Base-by-base conservation (phyloP, 2,329 filamentous ascomycete genomes). In the Aspergillus luchuensis region DNA sequence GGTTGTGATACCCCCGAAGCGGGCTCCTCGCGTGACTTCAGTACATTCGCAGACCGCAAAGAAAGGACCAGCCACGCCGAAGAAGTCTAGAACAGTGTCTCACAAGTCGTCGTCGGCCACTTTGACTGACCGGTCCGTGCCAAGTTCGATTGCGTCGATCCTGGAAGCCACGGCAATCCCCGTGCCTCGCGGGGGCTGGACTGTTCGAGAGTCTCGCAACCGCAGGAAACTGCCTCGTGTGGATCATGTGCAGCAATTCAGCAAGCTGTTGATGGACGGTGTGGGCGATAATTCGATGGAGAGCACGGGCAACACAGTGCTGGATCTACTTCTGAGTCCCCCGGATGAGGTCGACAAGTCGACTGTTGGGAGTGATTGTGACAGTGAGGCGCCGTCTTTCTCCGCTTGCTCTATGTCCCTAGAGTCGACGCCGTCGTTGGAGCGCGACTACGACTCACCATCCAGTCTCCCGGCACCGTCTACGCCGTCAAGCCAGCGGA, bases 151-250 rank as follows among this genome's bases (percentile, higher is more conserved):
- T 54, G 84, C 84, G 25, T 84, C 84, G 8, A 74, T 88, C 58
- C 74, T 88, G 36, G 83, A 85, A 58, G 81, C 85, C 49, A 88
- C 86, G 2, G 76, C 83, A 2, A 88, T 88, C 52, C 85, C 85
- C 3, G 80, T 81, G 19, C 82, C 82, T 60, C 74, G 74, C 47
- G 74, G 74, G 49, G 76, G 74, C 3, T 72, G 74, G 62, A 75
- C 75, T 8, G 73, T 74, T 62, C 74, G 74, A 58, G 68, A 74
- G 59, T 68, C 79, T 65, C 71, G 78, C 63, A 73, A 75, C 64
- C 71, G 78, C 62, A 73, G 74, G 68, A 73, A 75, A 68, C 58
- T 78, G 56, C 72, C 76, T 43, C 69, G 78, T 71, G 70, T 76
- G 64, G 71, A 80, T 71, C 67, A 78, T 73, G 75, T 76, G 28